Evolutionary conservation across 1,284 basidiomycete species (phyloP).

Genomic region (Schizophyllum commune): DNA sequence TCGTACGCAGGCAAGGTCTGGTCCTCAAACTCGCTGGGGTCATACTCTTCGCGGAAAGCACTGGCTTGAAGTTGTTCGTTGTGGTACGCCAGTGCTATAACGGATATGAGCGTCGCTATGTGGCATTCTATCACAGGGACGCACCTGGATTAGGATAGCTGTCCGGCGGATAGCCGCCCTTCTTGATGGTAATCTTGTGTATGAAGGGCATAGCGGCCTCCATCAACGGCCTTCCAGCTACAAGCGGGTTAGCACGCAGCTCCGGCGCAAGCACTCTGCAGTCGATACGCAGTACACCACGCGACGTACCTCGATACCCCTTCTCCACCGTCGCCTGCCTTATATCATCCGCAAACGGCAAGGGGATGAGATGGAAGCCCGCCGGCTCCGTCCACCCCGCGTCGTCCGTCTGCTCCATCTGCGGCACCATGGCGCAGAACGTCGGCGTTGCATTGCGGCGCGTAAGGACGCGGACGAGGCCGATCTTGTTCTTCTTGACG

Average conservation of each 20-base stretch:
- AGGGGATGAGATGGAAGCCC: slow-evolving; percentile 86
- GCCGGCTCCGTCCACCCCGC: slow-evolving; percentile 74
- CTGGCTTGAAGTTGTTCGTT: slow-evolving; percentile 87
- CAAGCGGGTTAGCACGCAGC: background rate
- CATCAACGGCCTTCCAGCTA: background rate
- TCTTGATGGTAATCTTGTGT: slow-evolving; percentile 72
- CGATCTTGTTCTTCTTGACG: slow-evolving; percentile 78
- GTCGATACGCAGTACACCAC: too few relatives aligned
- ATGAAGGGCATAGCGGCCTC: slow-evolving; percentile 71
- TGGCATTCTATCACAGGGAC: slow-evolving; percentile 15
- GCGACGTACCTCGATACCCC: slow-evolving; percentile 43
- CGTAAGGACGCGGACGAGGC: slow-evolving; percentile 65
- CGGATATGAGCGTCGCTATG: slow-evolving; percentile 4
- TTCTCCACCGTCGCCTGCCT: slow-evolving; percentile 62
- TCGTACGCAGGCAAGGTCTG: slow-evolving; percentile 72
- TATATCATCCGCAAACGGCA: slow-evolving; percentile 94
- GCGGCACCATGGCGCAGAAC: slow-evolving; percentile 85
- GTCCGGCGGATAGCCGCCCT: slow-evolving; percentile 78
- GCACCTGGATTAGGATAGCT: slow-evolving; percentile 89
- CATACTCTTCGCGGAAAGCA: slow-evolving; percentile 85
- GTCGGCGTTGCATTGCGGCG: slow-evolving; percentile 69
- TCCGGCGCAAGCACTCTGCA: too few relatives aligned
- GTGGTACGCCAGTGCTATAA: slow-evolving; percentile 69
- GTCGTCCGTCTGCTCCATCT: slow-evolving; percentile 71
- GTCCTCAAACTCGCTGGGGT: slow-evolving; percentile 71